Conservation (phyloP, 2,329 filamentous ascomycete genomes). For the Calonectria hawksworthii region DNA sequence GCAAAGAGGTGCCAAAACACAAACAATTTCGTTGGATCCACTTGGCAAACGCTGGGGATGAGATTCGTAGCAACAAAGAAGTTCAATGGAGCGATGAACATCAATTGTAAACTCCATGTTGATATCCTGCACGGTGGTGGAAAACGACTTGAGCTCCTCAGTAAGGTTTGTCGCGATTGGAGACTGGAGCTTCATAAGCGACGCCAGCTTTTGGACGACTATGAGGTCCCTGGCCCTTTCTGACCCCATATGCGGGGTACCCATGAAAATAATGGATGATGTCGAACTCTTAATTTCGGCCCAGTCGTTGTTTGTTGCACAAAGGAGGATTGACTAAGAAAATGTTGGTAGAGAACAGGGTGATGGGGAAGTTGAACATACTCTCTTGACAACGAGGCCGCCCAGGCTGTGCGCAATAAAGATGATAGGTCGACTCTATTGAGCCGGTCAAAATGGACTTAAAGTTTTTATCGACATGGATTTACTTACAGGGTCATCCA, state of each 20-base stretch:
- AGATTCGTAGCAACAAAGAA: slow-evolving; percentile 40
- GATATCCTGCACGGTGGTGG: slow-evolving; percentile 37
- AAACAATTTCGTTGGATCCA: slow-evolving; percentile 37
- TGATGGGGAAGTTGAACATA: background rate
- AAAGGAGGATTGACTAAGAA: slow-evolving; percentile 34
- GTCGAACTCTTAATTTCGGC: slow-evolving; percentile 34
- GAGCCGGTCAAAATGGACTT: background rate
- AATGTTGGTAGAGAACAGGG: background rate
- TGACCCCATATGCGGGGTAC: slow-evolving; percentile 40
- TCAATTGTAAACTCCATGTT: slow-evolving; percentile 41
- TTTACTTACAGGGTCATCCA: slow-evolving; percentile 32
- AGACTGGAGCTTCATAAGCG: slow-evolving; percentile 32
- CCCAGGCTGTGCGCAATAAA: slow-evolving; percentile 40
- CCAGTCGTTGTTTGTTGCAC: slow-evolving; percentile 38
- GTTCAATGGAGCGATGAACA: slow-evolving; percentile 38
- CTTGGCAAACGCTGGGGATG: slow-evolving; percentile 34
- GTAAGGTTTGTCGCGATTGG: slow-evolving; percentile 37
- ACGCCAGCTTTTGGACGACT: slow-evolving; percentile 36
- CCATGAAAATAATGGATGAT: slow-evolving; percentile 39
- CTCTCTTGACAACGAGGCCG: slow-evolving; percentile 37
- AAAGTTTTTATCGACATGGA: too few relatives aligned
- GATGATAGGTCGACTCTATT: slow-evolving; percentile 34
- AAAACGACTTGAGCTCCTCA: slow-evolving; percentile 38
- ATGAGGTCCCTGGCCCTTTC: slow-evolving; percentile 38
- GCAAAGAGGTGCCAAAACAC: background rate